These are phyloP conservation scores for Dactylellina sp. DNA, from an alignment of 2,329 filamentous ascomycete genomes.

Conservation along the genomic window DNA sequence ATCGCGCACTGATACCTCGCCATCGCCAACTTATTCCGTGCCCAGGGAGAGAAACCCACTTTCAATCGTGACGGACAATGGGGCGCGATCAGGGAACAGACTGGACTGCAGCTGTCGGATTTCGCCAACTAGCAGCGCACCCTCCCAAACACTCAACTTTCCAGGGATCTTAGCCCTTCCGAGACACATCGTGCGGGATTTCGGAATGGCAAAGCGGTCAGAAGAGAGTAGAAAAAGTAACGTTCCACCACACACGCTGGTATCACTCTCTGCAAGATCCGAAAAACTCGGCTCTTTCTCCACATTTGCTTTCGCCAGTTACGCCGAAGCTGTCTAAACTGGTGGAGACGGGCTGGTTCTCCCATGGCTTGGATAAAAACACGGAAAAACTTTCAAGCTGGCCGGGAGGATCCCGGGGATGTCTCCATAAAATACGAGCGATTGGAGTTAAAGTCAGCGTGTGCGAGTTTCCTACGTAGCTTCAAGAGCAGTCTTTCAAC, in stretches of 20 bases:
- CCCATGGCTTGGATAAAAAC: conserved; percentile 47
- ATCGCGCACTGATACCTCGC: conserved; percentile 54
- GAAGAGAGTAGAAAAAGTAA: conserved; percentile 35
- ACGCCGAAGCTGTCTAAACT: conserved; percentile 37
- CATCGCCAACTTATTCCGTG: conserved; percentile 36
- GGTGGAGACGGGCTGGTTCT: conserved; percentile 39
- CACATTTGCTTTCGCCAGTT: conserved; percentile 42
- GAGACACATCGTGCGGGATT: conserved; percentile 57
- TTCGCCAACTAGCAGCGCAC: conserved; percentile 38
- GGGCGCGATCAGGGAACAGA: conserved; percentile 6
- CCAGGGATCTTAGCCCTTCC: conserved; percentile 42
- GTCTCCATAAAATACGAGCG: conserved; percentile 52
- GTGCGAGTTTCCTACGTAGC: neutral
- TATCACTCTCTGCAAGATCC: conserved; percentile 43
- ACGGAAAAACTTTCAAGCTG: conserved; percentile 55
- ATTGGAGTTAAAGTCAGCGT: conserved; percentile 24
- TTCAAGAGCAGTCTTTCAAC: neutral
- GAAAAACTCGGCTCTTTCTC: conserved; percentile 24
- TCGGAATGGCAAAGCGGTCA: conserved; percentile 55
- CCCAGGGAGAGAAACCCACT: conserved; percentile 18
- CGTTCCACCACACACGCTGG: conserved; percentile 37
- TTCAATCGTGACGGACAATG: conserved; percentile 24
- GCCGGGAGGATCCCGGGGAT: conserved; percentile 24
- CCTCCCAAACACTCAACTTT: conserved; percentile 18
- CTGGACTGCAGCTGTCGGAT: too few species aligned